Percentiles rank a stretch among this genome's conserved stretches.
Evolutionary conservation across 805 yeast species (phyloP).

Genomic region (Lachancea meyersii): DNA sequence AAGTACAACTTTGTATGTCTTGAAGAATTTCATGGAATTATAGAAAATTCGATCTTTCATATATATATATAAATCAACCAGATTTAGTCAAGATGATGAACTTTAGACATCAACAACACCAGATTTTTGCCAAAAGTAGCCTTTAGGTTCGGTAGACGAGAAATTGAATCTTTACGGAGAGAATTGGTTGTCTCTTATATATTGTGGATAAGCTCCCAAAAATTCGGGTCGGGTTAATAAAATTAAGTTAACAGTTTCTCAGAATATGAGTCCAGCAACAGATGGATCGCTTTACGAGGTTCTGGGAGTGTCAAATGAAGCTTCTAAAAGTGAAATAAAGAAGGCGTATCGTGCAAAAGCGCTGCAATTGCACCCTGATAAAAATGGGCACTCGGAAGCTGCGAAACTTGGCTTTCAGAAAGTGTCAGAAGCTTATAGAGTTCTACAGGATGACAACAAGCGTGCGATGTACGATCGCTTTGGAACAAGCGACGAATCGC

Average conservation of each 20-base stretch:
- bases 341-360: slow-evolving; percentile 50
- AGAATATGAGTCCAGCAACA: slow-evolving; percentile 2
- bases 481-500: slow-evolving; percentile 34
- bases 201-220: neutral
- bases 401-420: slow-evolving; percentile 53
- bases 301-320: slow-evolving; percentile 46
- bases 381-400: slow-evolving; percentile 44
- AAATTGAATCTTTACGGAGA: neutral
- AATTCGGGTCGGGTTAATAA: neutral
- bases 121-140: neutral
- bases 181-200: neutral
- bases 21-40: too few species aligned
- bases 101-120: too few species aligned
- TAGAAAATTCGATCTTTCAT: too few species aligned
- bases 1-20: too few species aligned
- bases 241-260: neutral
- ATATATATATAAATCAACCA: too few species aligned
- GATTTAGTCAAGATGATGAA: too few species aligned
- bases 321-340: slow-evolving; percentile 44
- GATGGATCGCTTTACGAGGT: slow-evolving; percentile 43
- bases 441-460: slow-evolving; percentile 42
- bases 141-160: neutral
- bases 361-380: slow-evolving; percentile 60
- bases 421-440: slow-evolving; percentile 61
- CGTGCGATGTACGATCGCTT: slow-evolving; percentile 47